Base-by-base conservation (phyloP, 768 basidiomycete species). In the Boletus tylopilopsis region DNA sequence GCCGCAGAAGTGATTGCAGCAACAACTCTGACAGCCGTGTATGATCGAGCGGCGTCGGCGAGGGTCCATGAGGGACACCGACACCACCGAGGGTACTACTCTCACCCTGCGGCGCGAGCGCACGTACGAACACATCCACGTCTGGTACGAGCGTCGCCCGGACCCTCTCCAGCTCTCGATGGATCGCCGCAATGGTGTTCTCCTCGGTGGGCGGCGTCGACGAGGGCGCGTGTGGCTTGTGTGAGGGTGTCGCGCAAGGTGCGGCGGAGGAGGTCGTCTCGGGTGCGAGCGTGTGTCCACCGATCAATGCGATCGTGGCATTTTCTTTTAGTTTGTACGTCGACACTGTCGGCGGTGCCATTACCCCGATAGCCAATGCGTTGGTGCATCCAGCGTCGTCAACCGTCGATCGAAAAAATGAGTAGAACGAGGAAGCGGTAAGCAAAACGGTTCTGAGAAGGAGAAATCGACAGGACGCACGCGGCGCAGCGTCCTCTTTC, bases 1-100 rank as follows among this genome's bases (percentile, higher is more conserved):
- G 73, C 42, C 89, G 81, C 18, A 98, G 77, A 23, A 98, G 74
- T n/a, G 83, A 77, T 64, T 96, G 94, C 22, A 96, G 76, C 22
- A 98, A 76, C 48, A 90, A 69, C 69, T 97, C 95, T 22, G 79
- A 82, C 44, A 98, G 71, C 16, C 89, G 70, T 12, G 71, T 68
- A 54, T 83, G 80, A 47, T 78, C 76, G n/a, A 54, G 0, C 34
- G 59, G 43, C 10, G 62, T 60, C 19, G 58, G 49, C n/a, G 4
- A 4, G 29, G 29, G 10, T 12, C 23, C 29, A 11, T 30, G 11
- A 13, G 2, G n/a, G n/a, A n/a, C n/a, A n/a, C n/a, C n/a, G n/a
- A n/a, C n/a, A n/a, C n/a, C n/a, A n/a, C n/a, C n/a, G n/a, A n/a
- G n/a, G n/a, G n/a, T n/a, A n/a, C 12, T 13, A 30, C 27, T 11